Evolutionary conservation across 2,329 filamentous ascomycete species (phyloP).

Genomic region (Cladobotryum protrusum): DNA sequence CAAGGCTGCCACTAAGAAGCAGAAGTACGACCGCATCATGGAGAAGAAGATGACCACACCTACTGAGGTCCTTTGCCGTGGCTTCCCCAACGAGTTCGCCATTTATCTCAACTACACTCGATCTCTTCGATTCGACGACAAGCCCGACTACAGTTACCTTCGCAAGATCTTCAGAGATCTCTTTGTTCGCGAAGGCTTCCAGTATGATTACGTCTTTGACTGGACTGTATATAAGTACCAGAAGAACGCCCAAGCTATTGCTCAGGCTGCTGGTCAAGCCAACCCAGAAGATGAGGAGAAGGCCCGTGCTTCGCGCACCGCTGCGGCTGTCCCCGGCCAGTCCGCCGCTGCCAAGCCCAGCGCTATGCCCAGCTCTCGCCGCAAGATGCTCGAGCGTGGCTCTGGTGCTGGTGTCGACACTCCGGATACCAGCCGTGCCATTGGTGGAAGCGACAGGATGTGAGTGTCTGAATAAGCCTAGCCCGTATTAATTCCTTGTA

Average conservation of each 20-base stretch:
- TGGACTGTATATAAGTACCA: conserved; percentile 99
- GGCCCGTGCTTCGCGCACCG: conserved; percentile 60
- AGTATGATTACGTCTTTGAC: conserved; percentile 99
- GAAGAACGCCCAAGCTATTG: conserved; percentile 96
- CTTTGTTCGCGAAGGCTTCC: conserved; percentile 97
- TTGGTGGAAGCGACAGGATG: conserved; percentile 86
- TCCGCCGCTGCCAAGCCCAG: conserved; percentile 62
- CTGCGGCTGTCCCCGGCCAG: conserved; percentile 57
- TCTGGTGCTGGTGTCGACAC: conserved; percentile 54
- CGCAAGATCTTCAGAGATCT: conserved; percentile 99
- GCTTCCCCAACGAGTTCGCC: conserved; percentile 98
- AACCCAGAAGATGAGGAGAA: conserved; percentile 73
- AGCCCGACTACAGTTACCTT: conserved; percentile 98
- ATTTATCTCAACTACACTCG: conserved; percentile 99
- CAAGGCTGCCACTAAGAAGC: conserved; percentile 98
- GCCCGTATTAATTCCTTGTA: conserved; percentile 64
- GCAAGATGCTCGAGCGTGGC: conserved; percentile 74
- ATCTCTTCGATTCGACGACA: conserved; percentile 97
- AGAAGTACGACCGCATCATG: conserved; percentile 99
- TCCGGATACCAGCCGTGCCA: conserved; percentile 67
- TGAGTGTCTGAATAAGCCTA: conserved; percentile 67
- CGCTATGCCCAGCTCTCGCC: conserved; percentile 69
- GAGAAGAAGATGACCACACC: conserved; percentile 99
- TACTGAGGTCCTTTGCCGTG: conserved; percentile 96
- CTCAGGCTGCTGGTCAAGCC: conserved; percentile 64